phyloP scores from a whole-genome alignment of 345 rosid genomes.

The Gossypium herbaceum region DNA sequence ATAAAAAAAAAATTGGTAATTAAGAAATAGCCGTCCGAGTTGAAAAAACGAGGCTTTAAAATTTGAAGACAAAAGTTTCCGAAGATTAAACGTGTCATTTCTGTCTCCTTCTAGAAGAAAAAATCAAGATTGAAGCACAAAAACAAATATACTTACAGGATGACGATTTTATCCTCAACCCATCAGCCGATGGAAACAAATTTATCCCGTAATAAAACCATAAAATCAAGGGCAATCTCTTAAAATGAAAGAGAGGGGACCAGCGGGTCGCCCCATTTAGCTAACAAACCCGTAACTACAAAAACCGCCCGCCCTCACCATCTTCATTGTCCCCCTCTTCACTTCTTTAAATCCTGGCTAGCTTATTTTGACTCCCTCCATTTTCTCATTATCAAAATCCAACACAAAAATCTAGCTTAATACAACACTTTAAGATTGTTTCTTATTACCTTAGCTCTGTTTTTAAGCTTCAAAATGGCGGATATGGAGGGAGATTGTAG shows the following conservation, averaged over 20 bases:
- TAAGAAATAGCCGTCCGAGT: not conserved
- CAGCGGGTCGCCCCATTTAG: not conserved
- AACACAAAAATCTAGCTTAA: not conserved
- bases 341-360: not conserved
- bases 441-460: not conserved
- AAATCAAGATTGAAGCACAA: not conserved
- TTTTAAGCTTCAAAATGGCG: constrained; percentile 11
- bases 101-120: not conserved
- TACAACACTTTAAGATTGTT: not conserved
- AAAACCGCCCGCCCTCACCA: not conserved
- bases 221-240: not conserved
- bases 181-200: too few relatives aligned
- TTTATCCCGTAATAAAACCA: not conserved
- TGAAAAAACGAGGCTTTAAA: not conserved
- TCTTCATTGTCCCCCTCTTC: not conserved
- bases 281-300: constrained; percentile 5
- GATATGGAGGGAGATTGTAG: constrained; percentile 9
- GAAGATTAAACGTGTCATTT: not conserved
- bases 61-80: not conserved
- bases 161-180: not conserved
- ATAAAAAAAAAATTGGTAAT: not conserved
- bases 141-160: not conserved
- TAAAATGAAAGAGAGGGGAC: not conserved
- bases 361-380: not conserved
- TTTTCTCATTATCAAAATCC: not conserved